Base-by-base conservation (phyloP, 371 early-diverging fungal genomes). In the Mycotypha africana region DNA sequence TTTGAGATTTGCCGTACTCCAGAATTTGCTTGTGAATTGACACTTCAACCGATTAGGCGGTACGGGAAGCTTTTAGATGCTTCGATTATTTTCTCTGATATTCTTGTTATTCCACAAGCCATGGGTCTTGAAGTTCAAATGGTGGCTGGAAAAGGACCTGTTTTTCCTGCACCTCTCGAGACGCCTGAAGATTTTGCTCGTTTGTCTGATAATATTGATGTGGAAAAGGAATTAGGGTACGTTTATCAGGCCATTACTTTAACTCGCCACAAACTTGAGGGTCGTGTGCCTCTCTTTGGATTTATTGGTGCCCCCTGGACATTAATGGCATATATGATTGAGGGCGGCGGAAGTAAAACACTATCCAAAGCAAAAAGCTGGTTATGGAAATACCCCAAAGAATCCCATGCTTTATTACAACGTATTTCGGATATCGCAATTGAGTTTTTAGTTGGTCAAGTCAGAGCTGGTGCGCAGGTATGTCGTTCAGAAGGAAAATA, bases 281-380 rank as follows among this genome's bases (percentile, higher is more conserved):
- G 96, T 36, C 82, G 89, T 38, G 92, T 91, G 4, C 96, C 97
- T 21, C 72, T 98, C 61, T 84, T 92, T 65, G 98, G 98, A 5
- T 98, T 98, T 54, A 81, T 80, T 25, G 98, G 98, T 17, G 96
- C 95, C 1, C 98, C 98, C 7, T 98, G 97, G 97, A 98, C 98
- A 16, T 76, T 97, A 42, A 90, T 96, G 92, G 91, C 93, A 3
- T 97, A 97, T 58, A 95, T 95, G 96, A 86, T 97, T 55, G 98
- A 95, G 67, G 95, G 98, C n/a, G 94, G 95, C 36, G 93, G 96
- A 28, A 90, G 92, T 64, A 95, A 91, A 65, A 93, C 87, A 0
- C 70, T 93, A 43, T 70, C 82, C 31, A 88, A 88, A 62, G 91
- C 95, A 34, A 96, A 95, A 70, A 62, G 79, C 14, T 98, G 92